Conservation (phyloP, 225 moss, liverwort and hornwort genomes). For the Lunularia cruciata region DNA sequence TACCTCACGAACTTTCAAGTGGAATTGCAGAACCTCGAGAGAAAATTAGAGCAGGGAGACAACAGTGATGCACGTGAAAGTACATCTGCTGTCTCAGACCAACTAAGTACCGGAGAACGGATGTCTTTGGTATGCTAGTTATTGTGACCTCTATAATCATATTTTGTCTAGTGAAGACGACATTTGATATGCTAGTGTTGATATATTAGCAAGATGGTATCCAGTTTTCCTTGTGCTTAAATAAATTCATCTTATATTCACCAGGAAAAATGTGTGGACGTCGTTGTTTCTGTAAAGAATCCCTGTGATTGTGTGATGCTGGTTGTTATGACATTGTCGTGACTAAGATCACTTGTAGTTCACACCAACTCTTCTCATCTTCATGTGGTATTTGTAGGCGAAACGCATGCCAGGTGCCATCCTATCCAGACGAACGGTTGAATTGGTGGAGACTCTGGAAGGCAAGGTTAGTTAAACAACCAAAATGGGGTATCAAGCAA, state of each 20-base stretch:
- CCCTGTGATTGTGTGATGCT: too few relatives aligned
- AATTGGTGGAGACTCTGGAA: constrained; percentile 78
- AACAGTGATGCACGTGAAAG: constrained; percentile 29
- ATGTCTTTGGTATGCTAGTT: constrained; percentile 62
- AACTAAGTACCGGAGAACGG: constrained; percentile 58
- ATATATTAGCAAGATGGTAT: too few relatives aligned
- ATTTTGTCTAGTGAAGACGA: too few relatives aligned
- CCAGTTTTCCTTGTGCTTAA: too few relatives aligned
- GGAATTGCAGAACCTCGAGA: constrained; percentile 55
- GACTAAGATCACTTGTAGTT: too few relatives aligned
- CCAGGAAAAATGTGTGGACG: too few relatives aligned
- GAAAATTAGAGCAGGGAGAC: constrained; percentile 46
- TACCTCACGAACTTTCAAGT: background rate
- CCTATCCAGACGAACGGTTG: constrained; percentile 58
- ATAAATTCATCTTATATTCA: too few relatives aligned
- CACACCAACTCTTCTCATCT: background rate
- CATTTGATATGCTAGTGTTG: too few relatives aligned
- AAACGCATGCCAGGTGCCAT: constrained; percentile 52
- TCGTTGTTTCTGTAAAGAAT: too few relatives aligned
- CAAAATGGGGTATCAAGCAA: too few relatives aligned
- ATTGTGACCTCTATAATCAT: too few relatives aligned
- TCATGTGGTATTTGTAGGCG: constrained; percentile 49
- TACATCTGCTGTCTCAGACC: constrained; percentile 29
- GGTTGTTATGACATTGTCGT: too few relatives aligned
- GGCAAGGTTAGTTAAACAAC: constrained; percentile 62